Base-by-base conservation (phyloP, 2,329 filamentous ascomycete genomes). In the Colletotrichum tanaceti region DNA sequence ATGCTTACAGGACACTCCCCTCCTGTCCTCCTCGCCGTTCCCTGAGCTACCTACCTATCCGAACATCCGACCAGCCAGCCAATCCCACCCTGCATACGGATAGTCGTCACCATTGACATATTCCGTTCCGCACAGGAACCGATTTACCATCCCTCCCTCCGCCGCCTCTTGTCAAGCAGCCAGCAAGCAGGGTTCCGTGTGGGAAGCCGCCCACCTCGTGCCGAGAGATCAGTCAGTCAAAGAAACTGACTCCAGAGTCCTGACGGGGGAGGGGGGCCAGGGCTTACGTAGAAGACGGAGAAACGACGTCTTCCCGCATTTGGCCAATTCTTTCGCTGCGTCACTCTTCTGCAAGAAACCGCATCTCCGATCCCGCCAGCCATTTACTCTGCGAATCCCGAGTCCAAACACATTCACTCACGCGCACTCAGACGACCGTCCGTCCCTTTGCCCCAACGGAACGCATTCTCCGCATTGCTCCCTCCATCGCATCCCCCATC, bases 281-380 rank as follows among this genome's bases (percentile, higher is more conserved):
- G 65, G 65, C 65, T 65, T 49, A n/a, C n/a, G n/a, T n/a, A n/a
- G n/a, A n/a, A 65, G 65, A 65, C 65, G 55, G 57, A 32, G 35
- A 28, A n/a, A 58, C 43, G 43, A 47, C 65, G 50, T 68, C 54
- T 22, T 60, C 58, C 55, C 55, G 43, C 62, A 60, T 60, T 60
- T 65, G 24, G 55, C 55, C 65, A 60, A 63, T 44, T 38, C 14
- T 47, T 43, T 2, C 7, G 53, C 47, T 69, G 66, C 66, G 44
- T 69, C 57, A 69, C 62, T 69, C 49, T 46, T 66, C 66, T 69
- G 55, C 63, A 66, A 43, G 55, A 65, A 32, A 18, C 62, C 61
- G 55, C 62, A 65, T 44, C 54, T 65, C 65, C 61, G 61, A 59
- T 52, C 49, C 28, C 35, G 38, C 44, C 50, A 38, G 32, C 50